Conservation (phyloP, 2,329 filamentous ascomycete genomes). For the Mariannaea elegans region DNA sequence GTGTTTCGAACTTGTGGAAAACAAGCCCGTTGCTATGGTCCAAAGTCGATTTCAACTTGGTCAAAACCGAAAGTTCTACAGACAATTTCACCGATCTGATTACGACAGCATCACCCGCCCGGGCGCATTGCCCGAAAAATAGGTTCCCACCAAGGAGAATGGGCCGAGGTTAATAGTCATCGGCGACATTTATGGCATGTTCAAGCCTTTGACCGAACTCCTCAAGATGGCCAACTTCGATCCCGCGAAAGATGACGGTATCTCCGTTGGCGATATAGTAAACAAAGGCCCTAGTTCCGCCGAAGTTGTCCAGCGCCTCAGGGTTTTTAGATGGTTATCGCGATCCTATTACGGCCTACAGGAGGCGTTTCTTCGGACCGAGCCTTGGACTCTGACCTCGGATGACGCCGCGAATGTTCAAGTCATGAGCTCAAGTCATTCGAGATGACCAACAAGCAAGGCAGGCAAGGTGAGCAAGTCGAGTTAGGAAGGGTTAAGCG, state of each 20-base stretch:
- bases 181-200: slow-evolving; percentile 94
- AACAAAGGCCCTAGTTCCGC: slow-evolving; percentile 86
- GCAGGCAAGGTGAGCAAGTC: too few species aligned
- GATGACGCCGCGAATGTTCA: too few species aligned
- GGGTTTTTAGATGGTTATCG: too few species aligned
- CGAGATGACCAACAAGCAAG: too few species aligned
- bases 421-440: too few species aligned
- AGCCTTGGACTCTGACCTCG: too few species aligned
- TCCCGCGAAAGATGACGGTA: slow-evolving; percentile 69
- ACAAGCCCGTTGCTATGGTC: slow-evolving; percentile 11
- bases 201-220: slow-evolving; percentile 69
- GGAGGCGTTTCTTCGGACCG: too few species aligned
- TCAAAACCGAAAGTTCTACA: slow-evolving; percentile 53
- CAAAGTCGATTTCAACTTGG: slow-evolving; percentile 34
- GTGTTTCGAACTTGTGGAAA: slow-evolving; percentile 23
- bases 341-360: too few species aligned
- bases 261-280: slow-evolving; percentile 82
- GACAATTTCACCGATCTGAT: slow-evolving; percentile 49
- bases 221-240: slow-evolving; percentile 73
- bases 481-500: too few species aligned
- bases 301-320: slow-evolving; percentile 80
- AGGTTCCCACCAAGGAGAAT: slow-evolving; percentile 47
- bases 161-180: slow-evolving; percentile 77
- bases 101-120: slow-evolving; percentile 46
- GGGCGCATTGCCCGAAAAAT: slow-evolving; percentile 41